These are phyloP conservation scores for Solanum ahanhuiri DNA, from an alignment of 257 asterid genomes.

Conservation along the genomic window DNA sequence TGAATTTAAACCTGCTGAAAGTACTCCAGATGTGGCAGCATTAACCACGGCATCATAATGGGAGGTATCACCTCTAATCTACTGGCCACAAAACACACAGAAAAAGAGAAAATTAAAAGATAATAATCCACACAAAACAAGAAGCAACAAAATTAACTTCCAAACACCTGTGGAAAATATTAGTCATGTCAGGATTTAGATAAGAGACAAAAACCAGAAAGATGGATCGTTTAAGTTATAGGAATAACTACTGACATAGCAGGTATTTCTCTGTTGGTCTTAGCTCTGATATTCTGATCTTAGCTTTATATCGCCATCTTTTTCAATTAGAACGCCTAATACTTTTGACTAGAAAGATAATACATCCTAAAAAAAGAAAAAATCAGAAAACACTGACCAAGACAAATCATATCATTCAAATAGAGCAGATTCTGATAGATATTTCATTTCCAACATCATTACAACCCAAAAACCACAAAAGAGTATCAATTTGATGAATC, in stretches of 20 bases:
- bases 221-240: neutral
- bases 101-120: neutral
- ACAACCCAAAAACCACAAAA: neutral
- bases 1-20: constrained; percentile 78
- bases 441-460: neutral
- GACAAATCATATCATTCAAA: neutral
- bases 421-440: neutral
- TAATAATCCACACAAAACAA: neutral
- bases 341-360: neutral
- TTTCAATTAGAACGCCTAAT: neutral
- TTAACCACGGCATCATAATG: constrained; percentile 95
- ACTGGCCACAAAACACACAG: constrained; percentile 15
- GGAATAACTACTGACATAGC: neutral
- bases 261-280: neutral
- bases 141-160: neutral
- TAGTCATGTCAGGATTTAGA: neutral
- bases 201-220: neutral
- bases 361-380: neutral
- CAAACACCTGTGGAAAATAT: neutral
- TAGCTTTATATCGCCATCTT: neutral
- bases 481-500: neutral
- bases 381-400: neutral
- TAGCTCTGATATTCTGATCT: neutral
- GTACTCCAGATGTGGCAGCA: constrained; percentile 93
- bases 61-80: constrained; percentile 88